Conservation (phyloP, 129 eudicot species). For the Cynara cardunculus region DNA sequence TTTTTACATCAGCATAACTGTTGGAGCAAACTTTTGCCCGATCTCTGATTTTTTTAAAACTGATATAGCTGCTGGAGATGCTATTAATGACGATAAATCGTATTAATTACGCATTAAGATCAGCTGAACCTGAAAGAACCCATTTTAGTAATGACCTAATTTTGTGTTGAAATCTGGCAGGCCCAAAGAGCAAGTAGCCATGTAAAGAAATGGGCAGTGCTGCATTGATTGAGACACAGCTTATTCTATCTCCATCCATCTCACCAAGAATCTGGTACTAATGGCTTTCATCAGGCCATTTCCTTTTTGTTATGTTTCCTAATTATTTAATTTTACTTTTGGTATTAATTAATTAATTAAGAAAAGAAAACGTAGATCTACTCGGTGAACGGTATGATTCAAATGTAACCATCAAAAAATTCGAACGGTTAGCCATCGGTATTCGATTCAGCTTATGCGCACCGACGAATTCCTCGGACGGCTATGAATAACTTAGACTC, state of each 20-base stretch:
- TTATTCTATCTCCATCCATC: conserved; percentile 12
- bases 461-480: background rate
- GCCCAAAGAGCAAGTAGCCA: conserved; percentile 37
- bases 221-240: conserved; percentile 26
- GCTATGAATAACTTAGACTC: background rate
- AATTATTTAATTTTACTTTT: no score
- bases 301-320: background rate
- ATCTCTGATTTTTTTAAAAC: no score
- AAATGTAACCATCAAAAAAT: background rate
- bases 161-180: conserved; percentile 19
- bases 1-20: no score
- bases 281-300: background rate
- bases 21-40: no score
- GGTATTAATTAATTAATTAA: background rate
- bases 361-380: background rate
- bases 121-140: background rate
- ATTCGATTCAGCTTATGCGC: no score
- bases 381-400: background rate
- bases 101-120: background rate
- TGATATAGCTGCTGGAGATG: no score
- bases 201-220: conserved; percentile 41
- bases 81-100: background rate
- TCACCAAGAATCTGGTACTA: conserved; percentile 13
- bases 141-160: background rate
- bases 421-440: background rate